Evolutionary conservation across 768 basidiomycete genomes (phyloP), one percentile per base, ranked within the genome.

Genomic region (Mycena galopus): DNA sequence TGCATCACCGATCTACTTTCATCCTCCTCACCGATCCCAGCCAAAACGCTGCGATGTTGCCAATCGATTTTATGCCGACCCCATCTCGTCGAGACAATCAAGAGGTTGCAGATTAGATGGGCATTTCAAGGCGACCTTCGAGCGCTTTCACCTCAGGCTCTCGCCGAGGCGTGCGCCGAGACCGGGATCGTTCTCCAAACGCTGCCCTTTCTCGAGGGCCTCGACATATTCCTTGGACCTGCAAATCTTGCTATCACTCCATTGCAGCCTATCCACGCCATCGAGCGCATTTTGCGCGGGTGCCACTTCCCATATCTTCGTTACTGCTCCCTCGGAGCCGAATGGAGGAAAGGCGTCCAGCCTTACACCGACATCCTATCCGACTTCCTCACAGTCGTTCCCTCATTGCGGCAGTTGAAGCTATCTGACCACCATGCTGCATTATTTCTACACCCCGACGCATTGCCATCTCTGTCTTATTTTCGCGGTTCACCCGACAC

Each of bases 401-500:
- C 84, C 16, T 76, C 79, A 1, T 78, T 91, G 67, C 85, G 81
- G 53, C 84, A 87, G 67, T 83, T 90, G 60, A 83, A 83, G 71
- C 78, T 90, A 44, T 80, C 82, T n/a, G 87, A 88, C 78, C 83
- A 86, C 72, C 82, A 83, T 69, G 75, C 83, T 37, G 77, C 82
- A 10, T 81, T 91, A 32, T 71, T 77, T 63, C 81, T 90, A 32
- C 80, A 84, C 9, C 76, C 84, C n/a, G 66, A 76, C 66, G 86
- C 87, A 63, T 82, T 92, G 23, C 88, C 88, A 6, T 73, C 72
- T 57, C 85, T 93, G 27, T 75, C 84, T 16, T 85, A 85, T 62
- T 92, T 92, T 85, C 89, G 90, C 66, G 91, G 91, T 69, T 85
- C 87, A 37, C 86, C 90, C 67, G 84, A 85, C 77, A 84, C 88